Evolutionary conservation across 202 grass and related monocot species (phyloP).

Genomic region (Panicum hallii): DNA sequence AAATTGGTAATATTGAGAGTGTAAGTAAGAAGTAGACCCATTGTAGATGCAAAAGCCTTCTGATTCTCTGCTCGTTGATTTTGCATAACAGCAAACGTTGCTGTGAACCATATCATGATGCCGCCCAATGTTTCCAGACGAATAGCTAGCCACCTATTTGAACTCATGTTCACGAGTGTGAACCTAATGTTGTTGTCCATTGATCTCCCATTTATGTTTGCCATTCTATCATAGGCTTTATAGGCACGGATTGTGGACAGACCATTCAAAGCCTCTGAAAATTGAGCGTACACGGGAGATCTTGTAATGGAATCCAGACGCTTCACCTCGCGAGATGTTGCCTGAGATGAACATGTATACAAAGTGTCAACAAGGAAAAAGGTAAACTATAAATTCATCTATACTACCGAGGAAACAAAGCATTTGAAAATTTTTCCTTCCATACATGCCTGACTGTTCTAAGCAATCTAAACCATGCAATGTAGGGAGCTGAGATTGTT

Average conservation of each 20-base stretch:
- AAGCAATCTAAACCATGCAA: background rate
- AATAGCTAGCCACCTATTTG: constrained; percentile 94
- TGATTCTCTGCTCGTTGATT: constrained; percentile 91
- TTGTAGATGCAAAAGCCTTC: constrained; percentile 92
- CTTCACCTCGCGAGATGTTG: constrained; percentile 93
- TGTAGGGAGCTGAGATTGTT: background rate
- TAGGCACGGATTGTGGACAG: constrained; percentile 95
- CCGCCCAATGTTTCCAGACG: constrained; percentile 97
- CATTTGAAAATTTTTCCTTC: background rate
- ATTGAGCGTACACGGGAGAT: constrained; percentile 98
- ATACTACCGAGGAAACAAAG: background rate
- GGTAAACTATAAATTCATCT: constrained; percentile 23
- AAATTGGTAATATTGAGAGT: constrained; percentile 95
- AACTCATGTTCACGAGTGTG: constrained; percentile 91
- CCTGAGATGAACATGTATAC: constrained; percentile 52
- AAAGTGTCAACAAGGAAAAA: constrained; percentile 42
- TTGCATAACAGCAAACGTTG: constrained; percentile 99
- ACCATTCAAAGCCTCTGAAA: constrained; percentile 94
- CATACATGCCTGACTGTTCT: constrained; percentile 6
- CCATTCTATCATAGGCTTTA: constrained; percentile 98
- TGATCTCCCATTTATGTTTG: constrained; percentile 87
- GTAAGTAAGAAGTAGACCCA: constrained; percentile 97
- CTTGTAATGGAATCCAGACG: constrained; percentile 93
- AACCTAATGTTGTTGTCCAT: constrained; percentile 99
- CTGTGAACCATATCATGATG: constrained; percentile 98